These are phyloP conservation scores for Syzygium syzygioides DNA, from an alignment of 441 rosid genomes.

Conservation along the genomic window DNA sequence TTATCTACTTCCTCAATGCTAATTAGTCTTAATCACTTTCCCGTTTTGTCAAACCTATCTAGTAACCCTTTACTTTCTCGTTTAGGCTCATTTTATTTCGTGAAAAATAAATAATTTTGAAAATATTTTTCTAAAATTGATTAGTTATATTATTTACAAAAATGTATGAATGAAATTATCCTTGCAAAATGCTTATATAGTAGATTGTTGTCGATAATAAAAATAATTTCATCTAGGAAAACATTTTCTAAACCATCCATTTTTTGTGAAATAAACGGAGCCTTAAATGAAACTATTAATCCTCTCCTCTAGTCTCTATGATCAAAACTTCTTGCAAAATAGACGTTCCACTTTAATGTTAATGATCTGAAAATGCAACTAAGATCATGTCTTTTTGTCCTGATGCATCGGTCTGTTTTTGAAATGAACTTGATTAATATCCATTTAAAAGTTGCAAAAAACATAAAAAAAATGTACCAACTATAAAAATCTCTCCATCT, in stretches of 20 bases:
- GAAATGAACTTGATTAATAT: neutral
- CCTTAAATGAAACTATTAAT: neutral
- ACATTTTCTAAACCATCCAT: neutral
- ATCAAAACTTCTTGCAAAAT: neutral
- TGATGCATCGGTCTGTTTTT: neutral
- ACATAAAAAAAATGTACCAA: neutral
- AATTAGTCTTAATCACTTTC: neutral
- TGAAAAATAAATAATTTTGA: rapidly evolving
- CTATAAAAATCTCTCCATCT: neutral
- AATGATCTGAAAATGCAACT: neutral
- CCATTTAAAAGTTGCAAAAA: neutral
- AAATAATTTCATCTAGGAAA: neutral
- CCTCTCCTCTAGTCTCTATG: neutral
- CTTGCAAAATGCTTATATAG: rapidly evolving
- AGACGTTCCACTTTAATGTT: neutral
- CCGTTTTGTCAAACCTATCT: neutral
- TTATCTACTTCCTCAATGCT: neutral
- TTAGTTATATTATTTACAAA: neutral
- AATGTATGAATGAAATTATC: neutral
- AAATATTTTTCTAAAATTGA: too few relatives aligned
- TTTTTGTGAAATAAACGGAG: rapidly evolving
- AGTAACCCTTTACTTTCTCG: neutral
- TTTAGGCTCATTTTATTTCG: neutral
- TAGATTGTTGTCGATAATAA: neutral
- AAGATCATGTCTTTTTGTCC: neutral